Conservation (phyloP, 257 asterid species). For the Lantana camara region DNA sequence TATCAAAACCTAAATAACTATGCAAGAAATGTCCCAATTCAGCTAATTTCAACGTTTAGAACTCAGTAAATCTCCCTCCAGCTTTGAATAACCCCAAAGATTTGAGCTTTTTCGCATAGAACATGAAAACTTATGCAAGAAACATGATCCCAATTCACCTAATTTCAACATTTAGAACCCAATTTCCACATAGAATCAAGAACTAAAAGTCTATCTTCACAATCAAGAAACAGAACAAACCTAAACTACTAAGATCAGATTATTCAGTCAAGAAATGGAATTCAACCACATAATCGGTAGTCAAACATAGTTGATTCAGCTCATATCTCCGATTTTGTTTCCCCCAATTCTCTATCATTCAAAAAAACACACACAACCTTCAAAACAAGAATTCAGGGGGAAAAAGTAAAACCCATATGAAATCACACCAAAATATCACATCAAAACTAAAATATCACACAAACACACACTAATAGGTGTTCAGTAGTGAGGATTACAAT, state of each 20-base stretch:
- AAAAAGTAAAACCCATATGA: neutral
- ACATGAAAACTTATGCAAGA: constrained; percentile 8
- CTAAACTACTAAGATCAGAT: neutral
- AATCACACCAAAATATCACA: constrained; percentile 33
- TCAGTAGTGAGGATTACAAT: constrained; percentile 45
- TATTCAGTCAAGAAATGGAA: constrained; percentile 1
- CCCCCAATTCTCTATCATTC: neutral
- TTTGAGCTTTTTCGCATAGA: neutral
- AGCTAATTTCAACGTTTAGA: neutral
- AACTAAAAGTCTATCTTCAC: constrained; percentile 19
- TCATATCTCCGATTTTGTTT: constrained; percentile 6
- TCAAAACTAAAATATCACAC: too few species aligned
- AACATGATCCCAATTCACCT: constrained; percentile 5
- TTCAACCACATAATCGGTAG: constrained; percentile 8
- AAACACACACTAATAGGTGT: neutral
- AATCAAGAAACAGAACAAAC: constrained; percentile 17
- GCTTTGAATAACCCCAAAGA: constrained; percentile 14
- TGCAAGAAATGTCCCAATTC: too few species aligned
- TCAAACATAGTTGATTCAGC: constrained; percentile 13
- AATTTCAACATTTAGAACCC: constrained; percentile 10
- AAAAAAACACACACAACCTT: neutral
- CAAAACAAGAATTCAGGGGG: neutral
- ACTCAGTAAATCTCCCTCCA: too few species aligned
- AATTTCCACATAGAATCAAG: constrained; percentile 5
- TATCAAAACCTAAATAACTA: too few species aligned